phyloP scores from a whole-genome alignment of 495 filamentous ascomycete genomes.

The Oidiodendron maius region DNA sequence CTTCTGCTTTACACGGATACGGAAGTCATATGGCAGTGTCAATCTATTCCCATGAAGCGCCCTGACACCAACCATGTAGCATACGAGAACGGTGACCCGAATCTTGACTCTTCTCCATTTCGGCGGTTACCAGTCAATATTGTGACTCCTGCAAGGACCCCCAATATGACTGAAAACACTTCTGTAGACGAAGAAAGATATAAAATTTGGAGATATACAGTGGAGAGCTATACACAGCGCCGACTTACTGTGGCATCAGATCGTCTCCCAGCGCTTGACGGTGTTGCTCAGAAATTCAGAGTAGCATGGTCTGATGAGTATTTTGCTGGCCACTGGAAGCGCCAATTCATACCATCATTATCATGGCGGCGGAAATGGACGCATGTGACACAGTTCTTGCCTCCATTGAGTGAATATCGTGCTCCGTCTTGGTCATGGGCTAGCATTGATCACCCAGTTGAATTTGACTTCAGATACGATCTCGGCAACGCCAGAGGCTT shows the following conservation, averaged over 20 bases:
- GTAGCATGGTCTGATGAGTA: slow-evolving; percentile 3
- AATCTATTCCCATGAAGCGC: slow-evolving; percentile 2
- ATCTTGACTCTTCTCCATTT: slow-evolving; percentile 1
- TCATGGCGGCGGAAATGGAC: neutral
- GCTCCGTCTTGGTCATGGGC: slow-evolving; percentile 16
- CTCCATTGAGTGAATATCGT: neutral
- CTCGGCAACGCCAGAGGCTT: neutral
- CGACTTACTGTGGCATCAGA: slow-evolving; percentile 1
- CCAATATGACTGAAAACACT: neutral
- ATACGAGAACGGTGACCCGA: neutral
- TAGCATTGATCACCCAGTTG: slow-evolving; percentile 9
- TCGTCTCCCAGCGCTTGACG: slow-evolving; percentile 5
- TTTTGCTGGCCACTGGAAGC: slow-evolving; percentile 6
- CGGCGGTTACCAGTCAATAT: slow-evolving; percentile 1
- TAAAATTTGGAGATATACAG: neutral
- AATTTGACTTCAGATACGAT: slow-evolving; percentile 6
- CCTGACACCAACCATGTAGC: slow-evolving; percentile 4
- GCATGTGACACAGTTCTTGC: neutral
- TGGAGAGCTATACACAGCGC: slow-evolving; percentile 6
- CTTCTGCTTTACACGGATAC: slow-evolving; percentile 3
- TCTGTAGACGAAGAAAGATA: neutral
- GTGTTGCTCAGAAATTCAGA: slow-evolving; percentile 7
- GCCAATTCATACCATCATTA: slow-evolving; percentile 4
- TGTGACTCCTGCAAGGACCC: neutral
- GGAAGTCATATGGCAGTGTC: slow-evolving; percentile 9